phyloP scores from a whole-genome alignment of 1,139 yeast genomes.

The Kodamaea sp. region DNA sequence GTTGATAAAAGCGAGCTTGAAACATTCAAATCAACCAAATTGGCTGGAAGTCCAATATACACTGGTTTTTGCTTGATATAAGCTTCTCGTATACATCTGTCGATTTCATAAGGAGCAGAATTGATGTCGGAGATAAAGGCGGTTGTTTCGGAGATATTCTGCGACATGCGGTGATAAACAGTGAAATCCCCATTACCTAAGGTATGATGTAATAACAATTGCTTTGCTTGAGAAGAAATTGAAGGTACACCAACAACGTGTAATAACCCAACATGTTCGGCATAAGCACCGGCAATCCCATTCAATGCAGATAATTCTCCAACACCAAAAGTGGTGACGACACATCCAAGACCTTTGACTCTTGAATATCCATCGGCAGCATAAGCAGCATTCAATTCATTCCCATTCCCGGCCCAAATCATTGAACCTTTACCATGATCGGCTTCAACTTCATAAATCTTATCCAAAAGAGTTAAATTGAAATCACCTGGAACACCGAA shows the following conservation, averaged over 20 bases:
- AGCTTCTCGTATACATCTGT: slow-evolving; percentile 35
- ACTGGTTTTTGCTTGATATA: slow-evolving; percentile 37
- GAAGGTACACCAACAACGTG: slow-evolving; percentile 61
- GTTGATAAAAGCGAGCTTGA: slow-evolving; percentile 27
- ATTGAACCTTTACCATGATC: slow-evolving; percentile 20
- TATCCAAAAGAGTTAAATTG: slow-evolving; percentile 65
- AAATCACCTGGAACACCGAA: slow-evolving; percentile 83
- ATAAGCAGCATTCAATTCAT: slow-evolving; percentile 69
- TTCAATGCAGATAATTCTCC: slow-evolving; percentile 60
- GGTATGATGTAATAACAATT: slow-evolving; percentile 54
- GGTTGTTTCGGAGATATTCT: slow-evolving; percentile 30
- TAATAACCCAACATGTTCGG: slow-evolving; percentile 56
- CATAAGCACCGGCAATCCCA: slow-evolving; percentile 58
- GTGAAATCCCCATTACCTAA: slow-evolving; percentile 83
- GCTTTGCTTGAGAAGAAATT: slow-evolving; percentile 60
- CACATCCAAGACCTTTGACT: slow-evolving; percentile 53
- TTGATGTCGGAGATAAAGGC: slow-evolving; percentile 28
- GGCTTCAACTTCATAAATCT: slow-evolving; percentile 56
- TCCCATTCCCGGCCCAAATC: slow-evolving; percentile 70
- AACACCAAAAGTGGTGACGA: slow-evolving; percentile 67
- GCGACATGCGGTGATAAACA: slow-evolving; percentile 66
- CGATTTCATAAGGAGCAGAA: slow-evolving; percentile 33
- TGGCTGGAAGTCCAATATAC: slow-evolving; percentile 38
- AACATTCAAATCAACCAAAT: slow-evolving; percentile 35
- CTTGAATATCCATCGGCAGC: slow-evolving; percentile 72